A percentile compares a stretch with the other conserved stretches of the same genome.
phyloP scores from a whole-genome alignment of 1,284 basidiomycete genomes.

The Puccinia coronata region DNA sequence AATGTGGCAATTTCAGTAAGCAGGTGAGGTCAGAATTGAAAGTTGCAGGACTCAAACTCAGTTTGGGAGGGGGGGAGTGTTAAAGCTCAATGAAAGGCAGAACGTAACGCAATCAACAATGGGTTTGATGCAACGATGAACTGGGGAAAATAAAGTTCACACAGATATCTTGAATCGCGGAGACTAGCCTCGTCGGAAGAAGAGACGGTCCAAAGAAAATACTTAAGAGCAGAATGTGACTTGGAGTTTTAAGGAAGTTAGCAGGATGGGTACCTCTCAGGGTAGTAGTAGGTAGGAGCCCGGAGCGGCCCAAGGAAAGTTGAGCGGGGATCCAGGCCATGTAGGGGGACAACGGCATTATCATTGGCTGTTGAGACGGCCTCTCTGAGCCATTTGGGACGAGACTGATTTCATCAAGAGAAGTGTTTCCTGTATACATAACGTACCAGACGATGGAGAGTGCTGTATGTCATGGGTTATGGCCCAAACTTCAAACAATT shows the following conservation, averaged over 20 bases:
- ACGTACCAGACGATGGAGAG: neutral
- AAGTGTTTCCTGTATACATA: neutral
- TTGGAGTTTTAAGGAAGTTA: neutral
- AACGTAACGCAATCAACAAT: too few species aligned
- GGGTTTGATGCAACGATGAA: neutral
- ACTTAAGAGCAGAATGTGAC: neutral
- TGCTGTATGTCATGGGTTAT: slow-evolving; percentile 3
- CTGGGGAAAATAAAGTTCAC: neutral
- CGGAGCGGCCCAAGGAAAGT: neutral
- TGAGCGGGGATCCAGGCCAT: neutral
- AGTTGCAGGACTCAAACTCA: neutral
- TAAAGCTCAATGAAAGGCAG: too few species aligned
- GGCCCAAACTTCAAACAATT: slow-evolving; percentile 14
- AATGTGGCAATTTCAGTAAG: slow-evolving; percentile 12
- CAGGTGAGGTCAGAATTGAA: neutral
- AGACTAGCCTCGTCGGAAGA: neutral
- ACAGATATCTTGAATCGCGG: neutral
- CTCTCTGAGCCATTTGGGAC: neutral
- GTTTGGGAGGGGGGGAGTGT: too few species aligned
- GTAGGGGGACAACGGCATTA: neutral
- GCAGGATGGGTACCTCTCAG: neutral
- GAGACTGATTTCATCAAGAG: slow-evolving; percentile 28
- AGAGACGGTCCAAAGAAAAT: neutral
- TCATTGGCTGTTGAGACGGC: neutral
- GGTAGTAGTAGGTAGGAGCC: neutral